phyloP scores from a whole-genome alignment of 2,329 filamentous ascomycete species.

The Nemania serpens region DNA sequence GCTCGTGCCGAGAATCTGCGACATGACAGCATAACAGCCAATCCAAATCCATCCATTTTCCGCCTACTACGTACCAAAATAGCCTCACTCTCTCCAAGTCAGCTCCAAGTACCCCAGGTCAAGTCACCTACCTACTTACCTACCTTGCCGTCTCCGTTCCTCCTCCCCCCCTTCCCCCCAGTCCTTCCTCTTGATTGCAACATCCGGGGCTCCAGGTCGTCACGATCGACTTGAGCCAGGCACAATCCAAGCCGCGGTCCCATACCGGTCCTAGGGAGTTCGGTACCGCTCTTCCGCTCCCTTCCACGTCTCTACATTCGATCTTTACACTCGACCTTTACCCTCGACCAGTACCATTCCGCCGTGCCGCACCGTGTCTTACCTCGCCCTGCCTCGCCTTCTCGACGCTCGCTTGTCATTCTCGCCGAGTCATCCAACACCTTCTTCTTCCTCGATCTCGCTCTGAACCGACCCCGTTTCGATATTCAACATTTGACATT shows the following conservation, averaged over 20 bases:
- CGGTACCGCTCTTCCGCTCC: not conserved
- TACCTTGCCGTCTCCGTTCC: conserved; percentile 4
- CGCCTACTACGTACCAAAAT: conserved; percentile 22
- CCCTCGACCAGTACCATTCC: not conserved
- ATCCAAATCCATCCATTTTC: conserved; percentile 15
- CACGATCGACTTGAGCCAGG: not conserved
- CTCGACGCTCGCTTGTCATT: conserved; percentile 10
- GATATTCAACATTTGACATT: not conserved
- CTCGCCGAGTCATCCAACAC: not conserved
- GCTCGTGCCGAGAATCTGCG: conserved; percentile 24
- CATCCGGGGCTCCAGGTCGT: not conserved
- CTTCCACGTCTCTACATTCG: not conserved
- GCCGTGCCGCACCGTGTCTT: not conserved
- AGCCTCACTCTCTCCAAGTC: conserved; percentile 26
- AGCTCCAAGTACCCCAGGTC: not conserved
- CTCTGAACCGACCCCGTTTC: not conserved
- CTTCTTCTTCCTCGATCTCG: not conserved
- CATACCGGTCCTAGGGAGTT: not conserved
- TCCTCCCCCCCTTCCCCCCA: not conserved
- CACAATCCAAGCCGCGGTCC: not conserved
- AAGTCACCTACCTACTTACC: too few species aligned
- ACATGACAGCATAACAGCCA: conserved; percentile 17
- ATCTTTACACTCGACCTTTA: too few species aligned
- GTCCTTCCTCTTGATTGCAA: not conserved
- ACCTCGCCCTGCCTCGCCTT: not conserved